phyloP scores from a whole-genome alignment of 2,329 filamentous ascomycete genomes.

The Drechslerella dactyloides region DNA sequence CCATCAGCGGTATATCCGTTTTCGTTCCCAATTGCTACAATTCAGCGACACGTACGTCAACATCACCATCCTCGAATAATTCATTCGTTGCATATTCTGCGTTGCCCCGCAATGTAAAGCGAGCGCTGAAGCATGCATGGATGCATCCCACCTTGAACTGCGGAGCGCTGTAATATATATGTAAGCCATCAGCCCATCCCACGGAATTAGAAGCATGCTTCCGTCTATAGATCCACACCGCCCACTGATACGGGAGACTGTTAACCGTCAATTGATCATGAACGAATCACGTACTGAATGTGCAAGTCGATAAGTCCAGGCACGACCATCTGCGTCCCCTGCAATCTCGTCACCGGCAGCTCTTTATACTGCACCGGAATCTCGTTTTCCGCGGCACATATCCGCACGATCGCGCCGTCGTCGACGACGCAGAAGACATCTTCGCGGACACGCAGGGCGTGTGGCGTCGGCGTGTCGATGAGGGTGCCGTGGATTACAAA shows the following conservation, averaged over 20 bases:
- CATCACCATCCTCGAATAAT: background rate
- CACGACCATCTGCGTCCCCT: conserved; percentile 45
- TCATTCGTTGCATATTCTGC: conserved; percentile 34
- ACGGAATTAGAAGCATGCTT: background rate
- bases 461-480: conserved; percentile 53
- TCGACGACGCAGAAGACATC: conserved; percentile 48
- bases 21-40: conserved; percentile 53
- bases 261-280: background rate
- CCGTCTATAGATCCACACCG: conserved; percentile 1
- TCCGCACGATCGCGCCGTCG: conserved; percentile 24
- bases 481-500: conserved; percentile 50
- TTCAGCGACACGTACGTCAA: background rate
- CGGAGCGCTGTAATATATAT: conserved; percentile 49
- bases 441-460: conserved; percentile 49
- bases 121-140: too few species aligned
- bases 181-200: background rate
- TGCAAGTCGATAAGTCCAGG: conserved; percentile 54
- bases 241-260: too few species aligned
- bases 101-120: too few species aligned
- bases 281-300: conserved; percentile 51
- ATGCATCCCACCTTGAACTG: conserved; percentile 51
- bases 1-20: conserved; percentile 54
- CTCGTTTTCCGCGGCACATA: conserved; percentile 8
- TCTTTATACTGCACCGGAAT: conserved; percentile 24
- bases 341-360: conserved; percentile 22